Conservation (phyloP, 768 basidiomycete species). For the Fomitopsis pulvina region DNA sequence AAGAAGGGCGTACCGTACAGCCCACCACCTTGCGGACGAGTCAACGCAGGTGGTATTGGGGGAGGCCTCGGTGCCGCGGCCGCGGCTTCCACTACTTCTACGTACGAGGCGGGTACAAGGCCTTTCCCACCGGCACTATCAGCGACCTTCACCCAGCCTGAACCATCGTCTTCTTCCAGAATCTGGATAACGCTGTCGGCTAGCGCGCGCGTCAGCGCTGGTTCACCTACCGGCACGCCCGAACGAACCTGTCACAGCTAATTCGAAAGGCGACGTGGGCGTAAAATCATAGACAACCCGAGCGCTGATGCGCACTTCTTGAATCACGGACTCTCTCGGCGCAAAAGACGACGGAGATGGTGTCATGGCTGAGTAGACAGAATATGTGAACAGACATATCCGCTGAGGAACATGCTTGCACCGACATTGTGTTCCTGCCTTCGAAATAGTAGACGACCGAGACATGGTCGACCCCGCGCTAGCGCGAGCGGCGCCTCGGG, state of each 20-base stretch:
- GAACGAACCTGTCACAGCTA: slow-evolving; percentile 53
- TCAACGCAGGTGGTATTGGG: slow-evolving; percentile 5
- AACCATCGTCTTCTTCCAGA: slow-evolving; percentile 77
- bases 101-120: slow-evolving; percentile 81
- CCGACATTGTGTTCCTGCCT: background rate
- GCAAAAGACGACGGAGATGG: slow-evolving; percentile 57
- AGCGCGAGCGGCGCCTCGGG: slow-evolving; percentile 18
- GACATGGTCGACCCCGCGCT: slow-evolving; percentile 14
- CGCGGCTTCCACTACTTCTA: slow-evolving; percentile 33
- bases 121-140: slow-evolving; percentile 55
- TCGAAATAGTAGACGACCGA: slow-evolving; percentile 26
- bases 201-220: slow-evolving; percentile 18
- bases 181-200: slow-evolving; percentile 62
- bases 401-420: background rate
- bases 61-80: slow-evolving; percentile 12
- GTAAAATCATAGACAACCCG: slow-evolving; percentile 70
- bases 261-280: slow-evolving; percentile 72
- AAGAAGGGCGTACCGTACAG: slow-evolving; percentile 41
- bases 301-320: slow-evolving; percentile 42
- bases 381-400: background rate
- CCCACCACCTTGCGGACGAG: slow-evolving; percentile 28
- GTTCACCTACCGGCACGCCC: background rate
- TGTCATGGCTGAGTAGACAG: slow-evolving; percentile 6
- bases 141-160: slow-evolving; percentile 78
- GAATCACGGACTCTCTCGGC: slow-evolving; percentile 32